phyloP scores from a whole-genome alignment of 176 grass and related monocot genomes.

The Typha latifolia region DNA sequence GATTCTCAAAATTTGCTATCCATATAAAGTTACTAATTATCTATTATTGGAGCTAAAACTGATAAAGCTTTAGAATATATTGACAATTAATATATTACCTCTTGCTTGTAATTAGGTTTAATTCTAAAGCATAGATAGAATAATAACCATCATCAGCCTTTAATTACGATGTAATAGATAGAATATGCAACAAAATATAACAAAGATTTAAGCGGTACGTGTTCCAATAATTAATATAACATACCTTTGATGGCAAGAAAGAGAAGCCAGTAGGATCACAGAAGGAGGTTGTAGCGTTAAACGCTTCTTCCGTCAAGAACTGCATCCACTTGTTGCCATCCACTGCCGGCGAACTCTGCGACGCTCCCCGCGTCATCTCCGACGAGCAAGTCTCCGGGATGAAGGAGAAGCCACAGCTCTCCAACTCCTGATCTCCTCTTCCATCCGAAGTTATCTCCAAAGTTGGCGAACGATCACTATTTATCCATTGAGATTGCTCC shows the following conservation, averaged over 20 bases:
- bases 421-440: conserved; percentile 54
- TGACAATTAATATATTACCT: too few species aligned
- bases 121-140: too few species aligned
- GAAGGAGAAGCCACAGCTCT: conserved; percentile 56
- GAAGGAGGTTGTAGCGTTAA: conserved; percentile 33
- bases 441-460: conserved; percentile 47
- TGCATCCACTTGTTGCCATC: conserved; percentile 66
- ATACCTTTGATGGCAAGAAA: conserved; percentile 70
- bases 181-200: too few species aligned
- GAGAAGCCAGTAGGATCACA: conserved; percentile 46
- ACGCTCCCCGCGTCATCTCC: conserved; percentile 12
- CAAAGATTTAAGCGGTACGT: too few species aligned
- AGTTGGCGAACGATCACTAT: conserved; percentile 46
- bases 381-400: conserved; percentile 25
- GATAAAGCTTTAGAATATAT: too few species aligned
- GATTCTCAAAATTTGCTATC: too few species aligned
- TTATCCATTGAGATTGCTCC: conserved; percentile 44
- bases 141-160: too few species aligned
- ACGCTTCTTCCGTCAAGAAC: conserved; percentile 61
- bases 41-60: not conserved
- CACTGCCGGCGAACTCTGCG: conserved; percentile 9
- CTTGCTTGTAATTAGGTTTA: too few species aligned
- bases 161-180: too few species aligned
- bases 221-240: not conserved
- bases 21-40: too few species aligned